Evolutionary conservation across 805 yeast genomes (phyloP).

Genomic region (Vanderwaltozyma tropicalis): DNA sequence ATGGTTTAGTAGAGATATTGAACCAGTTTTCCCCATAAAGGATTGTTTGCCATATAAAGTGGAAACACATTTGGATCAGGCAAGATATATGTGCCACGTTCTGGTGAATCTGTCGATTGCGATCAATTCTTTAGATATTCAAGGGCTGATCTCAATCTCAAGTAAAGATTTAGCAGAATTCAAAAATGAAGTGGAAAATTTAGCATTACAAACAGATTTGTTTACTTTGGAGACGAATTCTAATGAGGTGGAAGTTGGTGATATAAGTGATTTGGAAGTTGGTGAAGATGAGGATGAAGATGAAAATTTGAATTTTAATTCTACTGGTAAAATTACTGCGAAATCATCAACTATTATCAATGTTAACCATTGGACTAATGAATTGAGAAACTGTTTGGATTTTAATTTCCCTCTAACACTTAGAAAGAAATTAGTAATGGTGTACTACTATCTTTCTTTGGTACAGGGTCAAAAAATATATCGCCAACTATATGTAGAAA

Average conservation of each 20-base stretch:
- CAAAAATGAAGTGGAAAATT: constrained; percentile 32
- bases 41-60: constrained; percentile 60
- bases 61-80: constrained; percentile 59
- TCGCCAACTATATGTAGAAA: constrained; percentile 47
- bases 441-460: constrained; percentile 61
- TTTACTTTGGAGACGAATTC: constrained; percentile 26
- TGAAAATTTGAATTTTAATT: constrained; percentile 25
- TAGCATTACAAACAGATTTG: constrained; percentile 45
- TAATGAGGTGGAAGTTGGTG: constrained; percentile 26
- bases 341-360: constrained; percentile 64
- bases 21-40: constrained; percentile 26
- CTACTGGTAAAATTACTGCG: constrained; percentile 51
- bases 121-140: constrained; percentile 60
- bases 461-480: constrained; percentile 62
- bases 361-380: constrained; percentile 80
- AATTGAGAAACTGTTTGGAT: constrained; percentile 63
- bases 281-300: constrained; percentile 33
- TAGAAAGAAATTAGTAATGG: constrained; percentile 51
- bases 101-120: constrained; percentile 72
- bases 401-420: constrained; percentile 64
- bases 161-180: constrained; percentile 53
- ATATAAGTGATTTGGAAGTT: constrained; percentile 31
- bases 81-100: constrained; percentile 68
- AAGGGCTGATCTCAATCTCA: constrained; percentile 56
- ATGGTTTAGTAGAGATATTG: constrained; percentile 31